Evolutionary conservation across 371 early-diverging fungal genomes (phyloP).

Genomic region (Zopfochytrium polystomum): DNA sequence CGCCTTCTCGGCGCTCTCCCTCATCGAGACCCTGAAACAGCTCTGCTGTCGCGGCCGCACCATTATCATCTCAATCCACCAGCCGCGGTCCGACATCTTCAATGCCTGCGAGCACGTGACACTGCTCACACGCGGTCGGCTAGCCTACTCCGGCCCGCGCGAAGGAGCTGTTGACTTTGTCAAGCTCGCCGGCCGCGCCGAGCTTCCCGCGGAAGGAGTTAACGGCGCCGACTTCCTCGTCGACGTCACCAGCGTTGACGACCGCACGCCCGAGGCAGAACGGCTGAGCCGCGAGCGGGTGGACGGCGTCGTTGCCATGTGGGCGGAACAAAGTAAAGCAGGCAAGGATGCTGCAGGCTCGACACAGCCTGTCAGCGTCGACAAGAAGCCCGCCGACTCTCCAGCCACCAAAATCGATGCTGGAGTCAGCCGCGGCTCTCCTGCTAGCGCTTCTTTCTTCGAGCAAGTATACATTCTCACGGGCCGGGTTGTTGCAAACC

Average conservation of each 20-base stretch:
- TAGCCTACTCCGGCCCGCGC: conserved; percentile 50
- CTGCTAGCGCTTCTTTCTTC: conserved; percentile 25
- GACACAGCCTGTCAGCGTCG: background rate
- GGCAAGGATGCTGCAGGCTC: too few species aligned
- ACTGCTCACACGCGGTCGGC: conserved; percentile 51
- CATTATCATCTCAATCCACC: conserved; percentile 64
- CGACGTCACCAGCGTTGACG: conserved; percentile 57
- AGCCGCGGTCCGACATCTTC: conserved; percentile 54
- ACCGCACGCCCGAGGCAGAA: conserved; percentile 34
- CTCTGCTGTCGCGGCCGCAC: conserved; percentile 64
- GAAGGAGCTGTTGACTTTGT: conserved; percentile 52
- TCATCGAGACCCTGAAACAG: conserved; percentile 55
- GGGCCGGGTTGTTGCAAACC: conserved; percentile 27
- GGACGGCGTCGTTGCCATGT: conserved; percentile 23
- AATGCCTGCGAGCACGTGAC: conserved; percentile 56
- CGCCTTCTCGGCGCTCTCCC: conserved; percentile 63
- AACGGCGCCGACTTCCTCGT: conserved; percentile 42
- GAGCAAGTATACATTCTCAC: conserved; percentile 34
- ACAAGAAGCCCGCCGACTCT: conserved; percentile 1
- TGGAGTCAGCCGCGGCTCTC: background rate
- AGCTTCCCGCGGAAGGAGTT: conserved; percentile 62
- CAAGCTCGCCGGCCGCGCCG: conserved; percentile 60
- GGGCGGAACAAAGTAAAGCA: conserved; percentile 19
- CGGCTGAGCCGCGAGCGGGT: conserved; percentile 13
- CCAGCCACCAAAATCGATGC: too few species aligned